These are phyloP conservation scores for Penicillium sp. DNA, from an alignment of 2,329 filamentous ascomycete species.

Conservation along the genomic window DNA sequence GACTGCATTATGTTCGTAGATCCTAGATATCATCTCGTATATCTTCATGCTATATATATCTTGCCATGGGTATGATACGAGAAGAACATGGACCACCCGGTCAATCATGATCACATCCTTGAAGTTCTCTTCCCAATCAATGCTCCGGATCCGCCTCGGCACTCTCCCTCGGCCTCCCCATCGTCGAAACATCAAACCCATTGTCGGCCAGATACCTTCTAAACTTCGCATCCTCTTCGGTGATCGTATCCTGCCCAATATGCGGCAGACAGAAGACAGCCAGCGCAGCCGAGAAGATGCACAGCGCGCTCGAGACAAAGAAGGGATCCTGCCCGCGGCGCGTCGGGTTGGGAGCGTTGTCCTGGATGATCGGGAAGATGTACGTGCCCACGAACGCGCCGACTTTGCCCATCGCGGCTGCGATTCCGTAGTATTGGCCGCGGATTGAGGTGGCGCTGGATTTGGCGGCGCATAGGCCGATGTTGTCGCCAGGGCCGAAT, in stretches of 20 bases:
- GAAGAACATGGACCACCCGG: too few species aligned
- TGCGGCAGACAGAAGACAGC: conserved; percentile 73
- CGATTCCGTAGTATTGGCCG: conserved; percentile 69
- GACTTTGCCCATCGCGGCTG: conserved; percentile 52
- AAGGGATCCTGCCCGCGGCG: conserved; percentile 83
- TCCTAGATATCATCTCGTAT: too few species aligned
- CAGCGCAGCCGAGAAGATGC: conserved; percentile 72
- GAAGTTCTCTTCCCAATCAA: background rate
- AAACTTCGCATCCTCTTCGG: conserved; percentile 76
- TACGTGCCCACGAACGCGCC: conserved; percentile 83
- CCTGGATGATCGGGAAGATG: conserved; percentile 73
- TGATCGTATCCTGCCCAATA: conserved; percentile 79
- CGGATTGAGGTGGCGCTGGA: conserved; percentile 87
- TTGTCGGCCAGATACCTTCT: conserved; percentile 72
- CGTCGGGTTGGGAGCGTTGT: conserved; percentile 59
- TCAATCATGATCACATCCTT: too few species aligned
- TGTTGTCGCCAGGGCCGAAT: conserved; percentile 88
- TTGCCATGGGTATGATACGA: too few species aligned
- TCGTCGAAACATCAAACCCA: conserved; percentile 73
- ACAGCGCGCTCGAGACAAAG: conserved; percentile 79
- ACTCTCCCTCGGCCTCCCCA: conserved; percentile 47
- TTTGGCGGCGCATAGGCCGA: conserved; percentile 84
- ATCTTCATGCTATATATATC: too few species aligned
- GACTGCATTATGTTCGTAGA: too few species aligned
- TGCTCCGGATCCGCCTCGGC: background rate